phyloP scores from a whole-genome alignment of 2,329 filamentous ascomycete species.

The Pleoardoris graminearum region DNA sequence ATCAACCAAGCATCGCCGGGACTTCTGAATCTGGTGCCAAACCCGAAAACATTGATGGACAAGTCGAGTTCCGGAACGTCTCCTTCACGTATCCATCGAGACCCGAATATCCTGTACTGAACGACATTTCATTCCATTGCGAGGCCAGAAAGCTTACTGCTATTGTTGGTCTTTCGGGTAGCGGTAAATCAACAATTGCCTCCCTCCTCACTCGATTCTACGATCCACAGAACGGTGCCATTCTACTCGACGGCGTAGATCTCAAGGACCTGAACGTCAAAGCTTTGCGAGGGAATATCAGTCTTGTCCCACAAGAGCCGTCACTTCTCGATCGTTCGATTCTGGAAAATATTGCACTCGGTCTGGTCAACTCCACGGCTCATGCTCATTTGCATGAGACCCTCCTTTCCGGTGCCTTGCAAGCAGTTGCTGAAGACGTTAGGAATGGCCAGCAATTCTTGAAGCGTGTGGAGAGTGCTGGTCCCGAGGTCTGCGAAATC shows the following conservation, averaged over 20 bases:
- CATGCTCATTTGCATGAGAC: constrained; percentile 48
- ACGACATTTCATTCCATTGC: constrained; percentile 43
- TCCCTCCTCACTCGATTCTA: constrained; percentile 46
- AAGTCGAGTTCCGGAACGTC: constrained; percentile 45
- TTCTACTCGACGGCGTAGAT: constrained; percentile 59
- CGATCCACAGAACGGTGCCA: constrained; percentile 56
- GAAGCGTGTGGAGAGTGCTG: constrained; percentile 48
- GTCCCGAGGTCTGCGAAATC: constrained; percentile 56
- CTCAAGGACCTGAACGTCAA: constrained; percentile 45
- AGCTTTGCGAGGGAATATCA: constrained; percentile 42
- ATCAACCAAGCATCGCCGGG: constrained; percentile 45
- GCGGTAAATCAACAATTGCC: constrained; percentile 49
- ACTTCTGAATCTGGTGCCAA: constrained; percentile 35
- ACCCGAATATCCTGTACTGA: constrained; percentile 45
- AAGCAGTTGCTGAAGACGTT: constrained; percentile 57
- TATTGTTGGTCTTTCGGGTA: constrained; percentile 49
- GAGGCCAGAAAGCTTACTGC: constrained; percentile 48
- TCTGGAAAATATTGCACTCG: constrained; percentile 58
- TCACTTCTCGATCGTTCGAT: constrained; percentile 57
- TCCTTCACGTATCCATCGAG: constrained; percentile 49
- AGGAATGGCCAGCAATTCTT: constrained; percentile 56
- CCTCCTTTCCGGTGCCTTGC: constrained; percentile 56
- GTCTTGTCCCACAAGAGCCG: constrained; percentile 57
- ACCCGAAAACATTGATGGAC: constrained; percentile 51
- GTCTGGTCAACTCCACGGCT: constrained; percentile 50